Evolutionary conservation across 2,329 filamentous ascomycete species (phyloP), one percentile per base, ranked within the genome.

Genomic region (Monilinia fructicola): DNA sequence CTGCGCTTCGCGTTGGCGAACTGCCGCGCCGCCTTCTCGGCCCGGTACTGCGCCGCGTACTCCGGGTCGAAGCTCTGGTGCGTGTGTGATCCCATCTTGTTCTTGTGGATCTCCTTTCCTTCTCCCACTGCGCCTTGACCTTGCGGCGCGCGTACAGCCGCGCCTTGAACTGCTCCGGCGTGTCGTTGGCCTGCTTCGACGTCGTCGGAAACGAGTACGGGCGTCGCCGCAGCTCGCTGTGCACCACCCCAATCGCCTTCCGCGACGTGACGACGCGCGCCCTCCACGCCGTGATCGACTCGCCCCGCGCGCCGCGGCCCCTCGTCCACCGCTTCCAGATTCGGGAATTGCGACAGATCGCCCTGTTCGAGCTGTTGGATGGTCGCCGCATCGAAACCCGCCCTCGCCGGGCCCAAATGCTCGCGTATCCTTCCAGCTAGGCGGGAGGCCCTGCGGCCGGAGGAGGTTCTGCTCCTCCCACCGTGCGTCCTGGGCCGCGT

Each of bases 1-100:
- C 56, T 50, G 7, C 44, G 35, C 21, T 38, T 60, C 4, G 42
- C 28, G 38, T 60, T 60, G 18, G 38, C 7, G 0, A 35, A 60
- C 38, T 60, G 56, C 0, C 56, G 21, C 16, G 28, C n/a, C 1
- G 56, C 56, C 23, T 60, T 60, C 9, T 60, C 56, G 21, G 56
- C 56, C 50, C 56, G 56, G 35, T 60, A 60, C 23, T 38, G 18
- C 2, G 21, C 28, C 0, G 56, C 56, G 23, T 60, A 60, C 23
- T 50, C 56, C 7, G 44, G 28, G 48, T 60, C 56, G 4, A 60
- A 60, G 12, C 16, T 50, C 2, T 26, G 35, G 23, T 60, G 56
- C 4, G 56, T 60, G 18, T 60, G 56, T 35, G n/a, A n/a, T n/a
- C 50, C 56, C 56, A 60, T 60, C 23, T 60, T 60, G 18, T 60